Base-by-base conservation (phyloP, 768 basidiomycete species). In the Podaxis sp. region DNA sequence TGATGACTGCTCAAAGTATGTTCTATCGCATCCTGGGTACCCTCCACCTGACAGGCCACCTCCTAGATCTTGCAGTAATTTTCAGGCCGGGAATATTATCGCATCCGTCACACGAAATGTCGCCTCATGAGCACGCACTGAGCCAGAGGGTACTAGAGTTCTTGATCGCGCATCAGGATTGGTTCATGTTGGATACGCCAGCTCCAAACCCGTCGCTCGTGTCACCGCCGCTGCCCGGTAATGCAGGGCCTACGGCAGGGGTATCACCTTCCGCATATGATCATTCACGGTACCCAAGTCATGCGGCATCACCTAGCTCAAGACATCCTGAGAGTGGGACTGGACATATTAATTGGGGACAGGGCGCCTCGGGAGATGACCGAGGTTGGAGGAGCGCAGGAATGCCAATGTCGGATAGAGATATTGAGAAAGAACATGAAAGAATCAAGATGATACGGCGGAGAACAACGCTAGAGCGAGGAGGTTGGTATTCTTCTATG, bases 31-130 rank as follows among this genome's bases (percentile, higher is more conserved):
- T 51, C 41, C 15, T 38, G 6, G 12, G 7, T 27, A 13, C n/a
- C 22, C 24, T 17, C 29, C 47, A 17, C 11, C 29, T 22, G 22
- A 60, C 54, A 47, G 24, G 13, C n/a, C 36, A 19, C 56, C 33
- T 49, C 38, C 40, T 71, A 94, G 96, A 99, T 76, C 87, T 99
- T 19, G 97, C 96, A 17, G 91, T 96, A 51, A 96, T 98, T 66
- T 99, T 99, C 76, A 91, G 95, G 62, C 97, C 97, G 0, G 97
- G 96, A 17, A 79, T 99, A 4, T 87, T 99, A 63, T 91, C 93
- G 8, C 93, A 95, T 72, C 91, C 94, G 2, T 75, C 81, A 24
- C 94, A 98, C 70, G 92, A 94, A 69, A 85, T 96, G 79, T 85
- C 85, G 5, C 94, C 94, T 0, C 76, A 83, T 51, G 94, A 96